A percentile compares a stretch with the other conserved stretches of the same genome.
Conservation (phyloP, 2,329 filamentous ascomycete species). For the Aspergillus awamori region DNA sequence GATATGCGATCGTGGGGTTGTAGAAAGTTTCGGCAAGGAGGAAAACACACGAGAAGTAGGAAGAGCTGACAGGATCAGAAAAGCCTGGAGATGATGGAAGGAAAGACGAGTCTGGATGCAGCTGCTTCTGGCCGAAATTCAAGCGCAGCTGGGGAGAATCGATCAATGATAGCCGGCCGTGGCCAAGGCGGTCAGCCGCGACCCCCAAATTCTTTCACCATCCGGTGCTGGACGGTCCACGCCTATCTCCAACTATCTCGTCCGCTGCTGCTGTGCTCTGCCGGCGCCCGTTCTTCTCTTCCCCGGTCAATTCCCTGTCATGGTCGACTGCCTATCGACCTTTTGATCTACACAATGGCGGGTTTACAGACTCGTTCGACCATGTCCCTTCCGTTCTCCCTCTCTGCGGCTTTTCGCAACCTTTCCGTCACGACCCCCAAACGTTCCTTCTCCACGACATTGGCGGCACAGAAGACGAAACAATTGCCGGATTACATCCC, state of each 20-base stretch:
- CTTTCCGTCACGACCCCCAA: conserved; percentile 42
- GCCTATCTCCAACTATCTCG: not conserved
- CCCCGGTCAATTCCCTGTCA: conserved; percentile 16
- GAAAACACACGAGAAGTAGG: conserved; percentile 15
- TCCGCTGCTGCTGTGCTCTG: not conserved
- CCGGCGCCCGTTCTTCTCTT: not conserved
- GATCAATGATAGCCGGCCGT: conserved; percentile 32
- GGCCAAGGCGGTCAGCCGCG: conserved; percentile 39
- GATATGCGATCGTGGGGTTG: not conserved
- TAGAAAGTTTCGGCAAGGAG: not conserved
- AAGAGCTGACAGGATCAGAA: conserved; percentile 8
- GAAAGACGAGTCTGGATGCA: conserved; percentile 17
- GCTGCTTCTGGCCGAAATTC: conserved; percentile 40
- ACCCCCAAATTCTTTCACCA: conserved; percentile 38
- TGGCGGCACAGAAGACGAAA: conserved; percentile 34
- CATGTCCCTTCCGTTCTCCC: conserved; percentile 38
- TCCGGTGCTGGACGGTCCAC: conserved; percentile 2
- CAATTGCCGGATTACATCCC: conserved; percentile 44
- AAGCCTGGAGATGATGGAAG: conserved; percentile 13
- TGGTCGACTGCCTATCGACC: conserved; percentile 16
- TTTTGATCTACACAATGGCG: conserved; percentile 33
- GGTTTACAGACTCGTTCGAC: conserved; percentile 31
- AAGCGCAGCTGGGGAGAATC: conserved; percentile 30
- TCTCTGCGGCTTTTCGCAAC: conserved; percentile 43
- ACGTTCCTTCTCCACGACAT: conserved; percentile 44